A percentile compares a stretch with the other conserved stretches of the same genome.
phyloP scores from a whole-genome alignment of 768 basidiomycete genomes.

The Tephrocybe sp. region DNA sequence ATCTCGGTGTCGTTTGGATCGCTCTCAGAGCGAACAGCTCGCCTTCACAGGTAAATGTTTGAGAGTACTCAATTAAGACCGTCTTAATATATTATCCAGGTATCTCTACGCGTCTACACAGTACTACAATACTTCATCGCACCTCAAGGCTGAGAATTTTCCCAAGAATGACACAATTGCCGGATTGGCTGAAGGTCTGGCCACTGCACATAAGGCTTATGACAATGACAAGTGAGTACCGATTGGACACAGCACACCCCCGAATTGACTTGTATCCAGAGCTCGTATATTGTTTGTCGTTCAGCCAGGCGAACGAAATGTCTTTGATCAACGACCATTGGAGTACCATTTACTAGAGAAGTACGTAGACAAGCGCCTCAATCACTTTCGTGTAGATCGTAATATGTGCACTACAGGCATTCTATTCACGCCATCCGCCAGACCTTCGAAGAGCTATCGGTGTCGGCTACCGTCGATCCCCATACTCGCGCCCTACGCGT shows the following conservation, averaged over 20 bases:
- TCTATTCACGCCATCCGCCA: constrained; percentile 73
- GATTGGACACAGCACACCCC: not conserved
- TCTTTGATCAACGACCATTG: constrained; percentile 89
- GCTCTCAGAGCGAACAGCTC: constrained; percentile 64
- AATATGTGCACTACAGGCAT: constrained; percentile 45
- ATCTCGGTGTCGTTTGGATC: constrained; percentile 90
- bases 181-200: constrained; percentile 74
- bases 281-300: constrained; percentile 82
- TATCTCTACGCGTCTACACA: constrained; percentile 64
- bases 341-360: constrained; percentile 84
- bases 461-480: constrained; percentile 55
- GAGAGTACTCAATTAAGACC: not conserved
- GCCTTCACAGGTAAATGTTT: constrained; percentile 69
- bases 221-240: constrained; percentile 46
- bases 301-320: constrained; percentile 85
- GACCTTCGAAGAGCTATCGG: constrained; percentile 69
- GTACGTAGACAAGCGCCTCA: constrained; percentile 42
- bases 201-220: constrained; percentile 78
- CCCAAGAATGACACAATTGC: constrained; percentile 73
- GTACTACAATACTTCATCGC: constrained; percentile 63
- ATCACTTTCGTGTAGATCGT: not conserved
- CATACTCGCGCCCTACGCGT: constrained; percentile 43
- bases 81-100: constrained; percentile 35
- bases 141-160: constrained; percentile 54
- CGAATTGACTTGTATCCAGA: constrained; percentile 23